Base-by-base conservation (phyloP, 345 rosid species). In the Anastatica hierochuntica region DNA sequence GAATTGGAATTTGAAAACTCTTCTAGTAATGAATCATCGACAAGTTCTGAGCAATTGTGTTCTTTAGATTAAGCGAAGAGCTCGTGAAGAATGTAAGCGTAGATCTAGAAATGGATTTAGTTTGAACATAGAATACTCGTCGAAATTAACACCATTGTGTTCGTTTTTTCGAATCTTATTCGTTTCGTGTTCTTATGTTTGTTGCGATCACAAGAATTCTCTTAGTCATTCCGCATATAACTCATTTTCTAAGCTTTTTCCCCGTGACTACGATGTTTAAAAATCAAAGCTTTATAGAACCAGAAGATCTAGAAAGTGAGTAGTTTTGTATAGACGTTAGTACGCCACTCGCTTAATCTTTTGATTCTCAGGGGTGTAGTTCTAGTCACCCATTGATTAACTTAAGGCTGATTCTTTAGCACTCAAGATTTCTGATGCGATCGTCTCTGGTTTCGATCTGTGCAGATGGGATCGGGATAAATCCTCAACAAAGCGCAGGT, bases 401-500 rank as follows among this genome's bases (percentile, higher is more conserved):
- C n/a, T 29, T 1, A 41, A 6, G 18, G 19, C 19, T 53, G 19
- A 37, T 29, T 39, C 13, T 15, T 29, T 11, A 8, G 5, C 7
- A 12, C 33, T 40, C 10, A 3, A 21, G 19, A 10, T 51, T 43
- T 38, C 27, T 44, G 35, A 49, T 26, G 11, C 42, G 60, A 9
- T 56, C n/a, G n/a, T n/a, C n/a, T n/a, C n/a, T 21, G 26, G 11
- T 10, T 61, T 14, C 49, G 15, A 53, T 18, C 24, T n/a, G 41
- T 76, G 54, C 86, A 92, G 98, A 88, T 79, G 98, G 98, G 4
- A 85, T 92, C 1, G 98, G 96, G 61, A 88, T 92, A 70, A 88
- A 85, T 74, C 98, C 96, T 31, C 96, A 92, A 59, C 98, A 92
- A 68, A 88, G 95, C 63, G 95, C 98, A 60, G 96, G 98, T 92